Percentiles rank a stretch among this genome's conserved stretches.
Evolutionary conservation across 176 grass and related monocot genomes (phyloP).

Genomic region (Tuctoria greenei): DNA sequence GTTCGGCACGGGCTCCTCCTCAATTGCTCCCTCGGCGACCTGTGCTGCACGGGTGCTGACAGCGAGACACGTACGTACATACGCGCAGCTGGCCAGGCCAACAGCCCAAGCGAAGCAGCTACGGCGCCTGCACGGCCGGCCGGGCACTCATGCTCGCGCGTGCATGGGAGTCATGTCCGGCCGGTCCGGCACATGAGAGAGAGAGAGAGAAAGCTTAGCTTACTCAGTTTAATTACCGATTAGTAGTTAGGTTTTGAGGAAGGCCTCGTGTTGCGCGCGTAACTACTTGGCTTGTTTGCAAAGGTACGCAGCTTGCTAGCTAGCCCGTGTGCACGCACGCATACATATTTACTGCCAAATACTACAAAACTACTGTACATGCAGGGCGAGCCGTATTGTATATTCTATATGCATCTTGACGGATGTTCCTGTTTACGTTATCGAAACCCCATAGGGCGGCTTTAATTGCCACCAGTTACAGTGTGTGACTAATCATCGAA

Average conservation of each 20-base stretch:
- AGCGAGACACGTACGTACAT: not conserved
- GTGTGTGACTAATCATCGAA: not conserved
- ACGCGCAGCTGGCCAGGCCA: not conserved
- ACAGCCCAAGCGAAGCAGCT: not conserved
- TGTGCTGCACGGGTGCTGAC: too few relatives aligned
- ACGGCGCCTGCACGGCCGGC: too few relatives aligned
- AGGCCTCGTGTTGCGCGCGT: slow-evolving; percentile 33
- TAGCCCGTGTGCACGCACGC: slow-evolving; percentile 20
- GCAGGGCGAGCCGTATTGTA: not conserved
- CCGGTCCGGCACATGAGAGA: not conserved
- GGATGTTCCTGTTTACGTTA: slow-evolving; percentile 46
- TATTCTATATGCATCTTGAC: slow-evolving; percentile 33
- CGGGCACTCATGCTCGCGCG: not conserved
- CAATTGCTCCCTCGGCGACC: too few relatives aligned
- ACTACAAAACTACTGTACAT: not conserved
- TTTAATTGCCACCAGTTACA: not conserved
- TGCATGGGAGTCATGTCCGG: not conserved
- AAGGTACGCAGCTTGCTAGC: slow-evolving; percentile 34
- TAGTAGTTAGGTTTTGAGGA: not conserved
- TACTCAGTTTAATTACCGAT: not conserved
- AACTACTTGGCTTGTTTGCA: slow-evolving; percentile 44
- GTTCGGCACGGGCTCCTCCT: too few relatives aligned
- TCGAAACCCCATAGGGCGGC: not conserved
- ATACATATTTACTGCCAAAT: not conserved
- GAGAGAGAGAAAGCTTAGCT: not conserved